Evolutionary conservation across 495 filamentous ascomycete genomes (phyloP).

Genomic region (Articulospora tetracladia): DNA sequence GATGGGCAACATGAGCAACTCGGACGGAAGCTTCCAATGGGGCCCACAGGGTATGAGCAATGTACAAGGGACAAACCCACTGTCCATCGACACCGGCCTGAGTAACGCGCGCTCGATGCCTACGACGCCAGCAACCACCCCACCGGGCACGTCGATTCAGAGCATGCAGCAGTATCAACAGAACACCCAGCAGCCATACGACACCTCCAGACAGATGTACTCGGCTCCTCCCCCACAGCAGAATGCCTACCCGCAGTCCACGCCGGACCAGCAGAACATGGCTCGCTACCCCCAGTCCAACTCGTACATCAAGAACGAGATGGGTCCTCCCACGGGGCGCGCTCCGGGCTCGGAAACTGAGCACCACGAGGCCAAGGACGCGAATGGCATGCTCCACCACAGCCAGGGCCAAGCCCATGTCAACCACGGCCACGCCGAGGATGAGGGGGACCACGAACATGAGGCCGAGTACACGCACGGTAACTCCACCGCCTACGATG

Average conservation of each 20-base stretch:
- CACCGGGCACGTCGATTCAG: constrained; percentile 72
- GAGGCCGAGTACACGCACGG: constrained; percentile 80
- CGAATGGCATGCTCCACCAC: constrained; percentile 57
- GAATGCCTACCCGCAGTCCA: constrained; percentile 63
- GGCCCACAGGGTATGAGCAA: constrained; percentile 57
- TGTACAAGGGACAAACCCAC: constrained; percentile 62
- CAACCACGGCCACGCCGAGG: constrained; percentile 46
- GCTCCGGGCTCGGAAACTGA: constrained; percentile 55
- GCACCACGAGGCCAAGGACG: constrained; percentile 61
- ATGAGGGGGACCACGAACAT: constrained; percentile 73
- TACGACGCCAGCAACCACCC: constrained; percentile 90
- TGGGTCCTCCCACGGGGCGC: constrained; percentile 79
- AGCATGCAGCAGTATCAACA: constrained; percentile 73
- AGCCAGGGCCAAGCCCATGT: constrained; percentile 51
- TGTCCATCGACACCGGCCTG: constrained; percentile 82
- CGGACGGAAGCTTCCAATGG: constrained; percentile 71
- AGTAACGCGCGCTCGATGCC: constrained; percentile 86
- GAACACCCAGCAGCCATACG: constrained; percentile 63
- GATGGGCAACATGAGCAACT: constrained; percentile 70
- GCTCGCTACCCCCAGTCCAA: constrained; percentile 58
- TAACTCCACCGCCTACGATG: constrained; percentile 58
- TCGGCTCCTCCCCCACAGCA: constrained; percentile 68
- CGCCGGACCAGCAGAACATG: constrained; percentile 63
- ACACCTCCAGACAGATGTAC: constrained; percentile 76
- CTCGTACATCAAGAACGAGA: constrained; percentile 83